Conservation (phyloP, 2,329 filamentous ascomycete genomes). For the Coniochaeta sp. region DNA sequence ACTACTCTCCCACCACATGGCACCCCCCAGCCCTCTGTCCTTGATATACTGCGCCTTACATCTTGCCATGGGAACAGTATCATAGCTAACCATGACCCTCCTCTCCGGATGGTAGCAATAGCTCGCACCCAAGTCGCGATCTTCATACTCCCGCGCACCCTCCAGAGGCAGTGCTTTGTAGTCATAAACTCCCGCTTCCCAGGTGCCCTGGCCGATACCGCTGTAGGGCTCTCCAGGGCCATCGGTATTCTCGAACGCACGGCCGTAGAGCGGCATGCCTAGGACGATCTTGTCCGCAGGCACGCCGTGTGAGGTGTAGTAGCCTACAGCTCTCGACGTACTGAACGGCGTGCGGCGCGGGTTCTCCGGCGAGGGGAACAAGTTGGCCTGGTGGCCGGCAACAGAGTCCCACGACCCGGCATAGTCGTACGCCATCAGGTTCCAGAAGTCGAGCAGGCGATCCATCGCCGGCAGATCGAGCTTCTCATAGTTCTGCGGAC, state of each 20-base stretch:
- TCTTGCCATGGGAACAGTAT: conserved; percentile 59
- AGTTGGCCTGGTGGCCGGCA: conserved; percentile 75
- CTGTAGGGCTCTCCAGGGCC: conserved; percentile 63
- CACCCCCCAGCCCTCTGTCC: conserved; percentile 64
- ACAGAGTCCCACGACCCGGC: conserved; percentile 71
- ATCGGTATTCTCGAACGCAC: conserved; percentile 72
- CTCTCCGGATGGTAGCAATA: conserved; percentile 65
- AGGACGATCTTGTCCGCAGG: conserved; percentile 68
- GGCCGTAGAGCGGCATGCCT: conserved; percentile 89
- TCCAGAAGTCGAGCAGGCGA: conserved; percentile 63
- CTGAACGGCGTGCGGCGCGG: conserved; percentile 70
- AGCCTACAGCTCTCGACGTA: conserved; percentile 60
- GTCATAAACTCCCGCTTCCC: conserved; percentile 82
- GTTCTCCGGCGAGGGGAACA: conserved; percentile 52
- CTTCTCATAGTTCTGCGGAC: conserved; percentile 53
- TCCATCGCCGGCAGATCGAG: conserved; percentile 61
- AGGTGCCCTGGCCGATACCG: conserved; percentile 72
- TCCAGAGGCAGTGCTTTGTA: conserved; percentile 75
- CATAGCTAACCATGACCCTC: conserved; percentile 70
- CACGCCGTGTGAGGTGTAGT: conserved; percentile 63
- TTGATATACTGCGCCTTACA: conserved; percentile 68
- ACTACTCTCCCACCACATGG: conserved; percentile 97
- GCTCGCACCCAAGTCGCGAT: conserved; percentile 58
- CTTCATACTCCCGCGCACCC: conserved; percentile 57
- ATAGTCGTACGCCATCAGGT: conserved; percentile 84